phyloP scores from a whole-genome alignment of 2,329 filamentous ascomycete species.

The Paracorniculantispora psalliotae region DNA sequence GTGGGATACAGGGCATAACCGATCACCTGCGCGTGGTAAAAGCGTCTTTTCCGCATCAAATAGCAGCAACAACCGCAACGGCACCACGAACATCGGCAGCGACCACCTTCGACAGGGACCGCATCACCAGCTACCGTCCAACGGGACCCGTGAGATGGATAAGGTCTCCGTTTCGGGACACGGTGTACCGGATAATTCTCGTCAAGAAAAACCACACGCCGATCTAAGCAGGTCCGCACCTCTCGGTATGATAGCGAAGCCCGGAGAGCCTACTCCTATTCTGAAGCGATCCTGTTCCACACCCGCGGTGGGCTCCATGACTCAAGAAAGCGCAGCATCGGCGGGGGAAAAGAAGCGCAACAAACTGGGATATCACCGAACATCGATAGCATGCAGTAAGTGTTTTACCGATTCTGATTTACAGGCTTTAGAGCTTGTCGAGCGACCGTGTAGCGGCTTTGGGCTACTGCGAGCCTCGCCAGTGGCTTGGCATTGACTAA shows the following conservation, averaged over 20 bases:
- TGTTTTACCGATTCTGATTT: conserved; percentile 19
- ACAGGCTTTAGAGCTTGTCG: not conserved
- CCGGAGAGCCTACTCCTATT: not conserved
- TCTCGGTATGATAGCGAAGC: not conserved
- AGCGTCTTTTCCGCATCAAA: not conserved
- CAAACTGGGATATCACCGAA: conserved; percentile 86
- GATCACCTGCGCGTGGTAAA: not conserved
- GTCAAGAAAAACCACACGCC: not conserved
- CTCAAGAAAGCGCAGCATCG: conserved; percentile 22
- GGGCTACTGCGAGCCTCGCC: not conserved
- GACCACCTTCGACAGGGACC: not conserved
- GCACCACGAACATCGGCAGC: not conserved
- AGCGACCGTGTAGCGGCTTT: not conserved
- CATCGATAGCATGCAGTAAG: conserved; percentile 87
- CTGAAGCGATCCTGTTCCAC: conserved; percentile 10
- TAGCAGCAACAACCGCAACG: not conserved
- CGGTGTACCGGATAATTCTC: not conserved
- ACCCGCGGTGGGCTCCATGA: conserved; percentile 5
- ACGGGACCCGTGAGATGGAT: not conserved
- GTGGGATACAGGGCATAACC: not conserved
- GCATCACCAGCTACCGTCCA: not conserved
- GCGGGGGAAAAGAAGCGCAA: conserved; percentile 57
- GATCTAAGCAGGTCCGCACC: not conserved
- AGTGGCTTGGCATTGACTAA: not conserved
- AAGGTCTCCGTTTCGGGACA: not conserved